Evolutionary conservation across 495 filamentous ascomycete genomes (phyloP), one percentile per base, ranked within the genome.

Genomic region (Penicillium odoratum): DNA sequence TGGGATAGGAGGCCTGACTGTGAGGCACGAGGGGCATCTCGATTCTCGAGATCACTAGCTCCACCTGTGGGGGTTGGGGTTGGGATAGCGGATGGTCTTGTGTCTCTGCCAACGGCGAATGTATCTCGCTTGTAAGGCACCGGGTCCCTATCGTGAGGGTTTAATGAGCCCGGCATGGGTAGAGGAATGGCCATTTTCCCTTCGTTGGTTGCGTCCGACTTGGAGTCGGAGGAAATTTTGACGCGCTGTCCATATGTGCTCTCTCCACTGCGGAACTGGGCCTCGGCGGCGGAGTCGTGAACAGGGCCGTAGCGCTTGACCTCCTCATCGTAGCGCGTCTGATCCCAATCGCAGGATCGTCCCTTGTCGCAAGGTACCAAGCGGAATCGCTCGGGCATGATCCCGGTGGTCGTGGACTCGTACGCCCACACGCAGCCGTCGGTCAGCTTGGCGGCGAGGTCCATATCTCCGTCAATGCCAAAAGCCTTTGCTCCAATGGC

Each of bases 391-490:
- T 98, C 94, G 1, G 94, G 93, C 92, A 96, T 96, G 61, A 98
- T 90, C 4, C 93, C 95, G 0, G 87, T 88, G 2, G 83, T 78
- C 11, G 89, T 92, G 16, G 81, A 79, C 62, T 91, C 85, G 67
- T 98, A 98, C 3, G 92, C 88, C 93, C 92, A 98, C 3, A 94
- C 88, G 68, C 94, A 98, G 21, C 93, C 95, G 56, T 96, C 92
- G 0, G 93, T 89, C 11, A 98, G 82, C 66, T 89, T 89, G 59
- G 81, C 79, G 7, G 88, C 94, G 46, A 96, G 83, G 42, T 94
- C 86, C 45, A 98, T 75, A 69, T 98, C 93, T 21, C 81, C 81
- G 7, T 87, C 79, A n/a, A 86, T 78, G 9, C 84, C 81, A 59
- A 97, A 97, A n/a, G 93, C 79, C 72, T 90, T 93, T 42, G 92